A percentile compares a stretch with the other conserved stretches of the same genome.
phyloP scores from a whole-genome alignment of 176 grass and related monocot species.

The Avena eriantha region DNA sequence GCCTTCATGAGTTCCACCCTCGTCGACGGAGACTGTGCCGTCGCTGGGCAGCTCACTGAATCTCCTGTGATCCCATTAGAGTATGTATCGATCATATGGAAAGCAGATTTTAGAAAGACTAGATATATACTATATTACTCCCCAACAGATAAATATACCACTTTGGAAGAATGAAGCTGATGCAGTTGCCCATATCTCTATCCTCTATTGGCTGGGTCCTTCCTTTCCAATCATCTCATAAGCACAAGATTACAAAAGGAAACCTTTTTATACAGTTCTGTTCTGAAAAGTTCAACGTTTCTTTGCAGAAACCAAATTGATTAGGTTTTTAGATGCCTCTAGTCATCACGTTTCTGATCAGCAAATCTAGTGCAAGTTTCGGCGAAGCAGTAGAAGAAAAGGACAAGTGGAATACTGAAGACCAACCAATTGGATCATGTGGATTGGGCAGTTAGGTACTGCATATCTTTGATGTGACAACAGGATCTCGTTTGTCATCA shows the following conservation, averaged over 20 bases:
- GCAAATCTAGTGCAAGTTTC: slow-evolving; percentile 10
- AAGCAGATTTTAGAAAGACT: neutral
- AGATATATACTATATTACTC: slow-evolving; percentile 9
- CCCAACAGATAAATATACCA: slow-evolving; percentile 33
- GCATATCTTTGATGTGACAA: slow-evolving; percentile 36
- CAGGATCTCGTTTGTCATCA: slow-evolving; percentile 6
- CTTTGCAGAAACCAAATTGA: neutral
- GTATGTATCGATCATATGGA: slow-evolving; percentile 3
- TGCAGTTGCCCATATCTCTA: slow-evolving; percentile 58
- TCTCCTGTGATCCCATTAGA: slow-evolving; percentile 13
- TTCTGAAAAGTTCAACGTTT: slow-evolving; percentile 37
- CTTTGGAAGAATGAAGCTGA: slow-evolving; percentile 38
- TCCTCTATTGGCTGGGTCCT: slow-evolving; percentile 13
- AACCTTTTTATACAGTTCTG: slow-evolving; percentile 30
- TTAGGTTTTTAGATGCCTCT: slow-evolving; percentile 34
- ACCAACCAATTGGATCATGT: slow-evolving; percentile 37
- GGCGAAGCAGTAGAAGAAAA: neutral
- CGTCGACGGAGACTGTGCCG: slow-evolving; percentile 38
- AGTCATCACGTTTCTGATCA: slow-evolving; percentile 25
- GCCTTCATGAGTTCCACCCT: slow-evolving; percentile 56
- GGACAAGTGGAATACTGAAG: slow-evolving; percentile 5
- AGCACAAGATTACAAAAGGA: slow-evolving; percentile 12
- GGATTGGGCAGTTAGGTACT: slow-evolving; percentile 31
- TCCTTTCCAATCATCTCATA: slow-evolving; percentile 15
- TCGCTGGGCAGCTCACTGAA: slow-evolving; percentile 29